Conservation (phyloP, 805 yeast species). For the Wickerhamiella kurtzmanii region DNA sequence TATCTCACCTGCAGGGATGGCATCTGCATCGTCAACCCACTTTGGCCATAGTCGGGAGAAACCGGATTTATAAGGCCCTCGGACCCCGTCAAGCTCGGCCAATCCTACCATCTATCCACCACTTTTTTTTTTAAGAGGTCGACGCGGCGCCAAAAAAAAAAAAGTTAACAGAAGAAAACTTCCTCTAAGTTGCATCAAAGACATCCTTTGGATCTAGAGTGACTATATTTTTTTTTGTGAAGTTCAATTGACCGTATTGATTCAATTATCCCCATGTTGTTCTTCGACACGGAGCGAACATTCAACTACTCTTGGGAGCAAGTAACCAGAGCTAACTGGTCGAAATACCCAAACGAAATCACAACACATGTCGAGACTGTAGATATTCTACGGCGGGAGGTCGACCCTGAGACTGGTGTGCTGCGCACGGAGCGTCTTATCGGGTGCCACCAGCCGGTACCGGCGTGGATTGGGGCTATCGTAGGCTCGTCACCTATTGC, state of each 20-base stretch:
- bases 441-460: conserved; percentile 77
- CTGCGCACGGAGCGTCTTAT: conserved; percentile 76
- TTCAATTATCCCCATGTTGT: conserved; percentile 44
- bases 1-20: too few species aligned
- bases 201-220: too few species aligned
- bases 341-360: conserved; percentile 87
- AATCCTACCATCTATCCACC: background rate
- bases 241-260: too few species aligned
- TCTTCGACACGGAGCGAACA: conserved; percentile 54
- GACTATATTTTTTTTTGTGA: too few species aligned
- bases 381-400: conserved; percentile 66
- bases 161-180: too few species aligned
- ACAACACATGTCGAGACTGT: conserved; percentile 90
- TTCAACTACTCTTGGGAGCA: conserved; percentile 87
- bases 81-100: background rate
- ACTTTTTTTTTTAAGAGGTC: background rate
- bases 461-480: conserved; percentile 59
- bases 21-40: background rate
- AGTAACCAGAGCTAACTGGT: conserved; percentile 94
- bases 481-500: conserved; percentile 64
- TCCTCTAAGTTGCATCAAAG: too few species aligned
- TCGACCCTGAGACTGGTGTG: conserved; percentile 38
- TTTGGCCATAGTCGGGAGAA: background rate
- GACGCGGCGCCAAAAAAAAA: background rate
- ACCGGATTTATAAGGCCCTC: background rate